Evolutionary conservation across 768 basidiomycete genomes (phyloP), one percentile per base, ranked within the genome.

Genomic region (Megacollybia marginata): DNA sequence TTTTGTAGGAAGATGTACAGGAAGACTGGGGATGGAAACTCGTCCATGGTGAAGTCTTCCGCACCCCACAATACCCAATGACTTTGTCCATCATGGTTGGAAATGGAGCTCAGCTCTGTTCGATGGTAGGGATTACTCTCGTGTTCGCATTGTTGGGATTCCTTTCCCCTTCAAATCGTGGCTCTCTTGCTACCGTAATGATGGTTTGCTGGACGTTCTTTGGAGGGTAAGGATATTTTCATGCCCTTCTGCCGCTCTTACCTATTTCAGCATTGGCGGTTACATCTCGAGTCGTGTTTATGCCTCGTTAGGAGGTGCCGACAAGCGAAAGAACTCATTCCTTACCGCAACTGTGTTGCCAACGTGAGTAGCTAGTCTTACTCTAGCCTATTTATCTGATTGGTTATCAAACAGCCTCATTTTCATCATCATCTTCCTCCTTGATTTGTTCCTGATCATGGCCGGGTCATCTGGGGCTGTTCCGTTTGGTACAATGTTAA

Each of bases 21-120:
- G 95, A 98, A 69, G 95, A 98, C 57, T 95, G 86, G 79, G 95
- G 95, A 2, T 98, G 95, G 95, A 98, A 98, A 62, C 79, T 98
- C 15, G 83, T 98, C 19, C 92, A 96, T 57, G 93, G 92, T 18
- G 95, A 98, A 66, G 90, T 98, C 15, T 98, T 97, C 74, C 80
- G 95, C 18, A 72, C 84, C 1, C 95, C 95, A 1, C 68, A 69
- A 42, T 76, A 84, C 48, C 82, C 92, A 0, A 80, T 93, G 75
- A 54, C 85, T 8, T 69, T 98, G 8, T 84, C 92, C 3, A 78
- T 92, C 34, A 76, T 93, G 67, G 83, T 88, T n/a, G 95, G 95
- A 10, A 97, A 92, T 59, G 92, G 92, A 8, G 71, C 82, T 28
- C 93, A 96, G 61, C 68, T 94, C 6, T 82, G 80, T 54, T 79